Conservation (phyloP, 2,329 filamentous ascomycete species). For the Tympanopsis confertula region DNA sequence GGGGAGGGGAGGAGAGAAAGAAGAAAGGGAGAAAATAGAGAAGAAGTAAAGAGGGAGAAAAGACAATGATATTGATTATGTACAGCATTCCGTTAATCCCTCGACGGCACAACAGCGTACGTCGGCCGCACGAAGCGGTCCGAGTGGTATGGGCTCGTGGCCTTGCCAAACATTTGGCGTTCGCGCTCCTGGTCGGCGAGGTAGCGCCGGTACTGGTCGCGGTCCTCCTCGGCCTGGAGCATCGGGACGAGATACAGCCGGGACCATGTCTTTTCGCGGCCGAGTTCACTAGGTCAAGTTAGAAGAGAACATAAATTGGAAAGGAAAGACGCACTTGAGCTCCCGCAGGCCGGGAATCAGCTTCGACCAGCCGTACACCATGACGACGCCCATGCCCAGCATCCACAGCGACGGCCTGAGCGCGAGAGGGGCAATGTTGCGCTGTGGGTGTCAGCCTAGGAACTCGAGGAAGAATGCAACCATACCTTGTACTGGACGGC, state of each 20-base stretch:
- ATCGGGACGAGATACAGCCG: conserved; percentile 89
- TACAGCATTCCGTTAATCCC: too few relatives aligned
- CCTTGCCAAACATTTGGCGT: conserved; percentile 76
- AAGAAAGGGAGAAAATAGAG: too few relatives aligned
- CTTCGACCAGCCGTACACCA: conserved; percentile 86
- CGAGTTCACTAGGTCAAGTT: conserved; percentile 60
- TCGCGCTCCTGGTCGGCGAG: conserved; percentile 80
- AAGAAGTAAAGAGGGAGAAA: too few relatives aligned
- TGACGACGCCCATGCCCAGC: conserved; percentile 63
- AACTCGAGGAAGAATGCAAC: background rate
- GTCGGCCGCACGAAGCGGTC: conserved; percentile 76
- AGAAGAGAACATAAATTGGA: background rate
- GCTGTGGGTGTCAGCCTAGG: conserved; percentile 31
- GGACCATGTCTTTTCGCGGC: conserved; percentile 95
- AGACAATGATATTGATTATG: too few relatives aligned
- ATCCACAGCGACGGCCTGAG: conserved; percentile 77
- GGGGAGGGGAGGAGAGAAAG: background rate
- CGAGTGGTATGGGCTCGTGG: conserved; percentile 75
- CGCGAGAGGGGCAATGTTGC: conserved; percentile 83
- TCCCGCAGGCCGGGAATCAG: conserved; percentile 74
- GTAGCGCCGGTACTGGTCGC: conserved; percentile 80
- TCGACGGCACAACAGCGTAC: conserved; percentile 59
- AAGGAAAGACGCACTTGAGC: conserved; percentile 59
- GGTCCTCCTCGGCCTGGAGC: conserved; percentile 91
- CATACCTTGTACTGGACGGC: conserved; percentile 92